These are phyloP conservation scores for Amanita thiersii DNA, from an alignment of 768 basidiomycete species.

Conservation along the genomic window DNA sequence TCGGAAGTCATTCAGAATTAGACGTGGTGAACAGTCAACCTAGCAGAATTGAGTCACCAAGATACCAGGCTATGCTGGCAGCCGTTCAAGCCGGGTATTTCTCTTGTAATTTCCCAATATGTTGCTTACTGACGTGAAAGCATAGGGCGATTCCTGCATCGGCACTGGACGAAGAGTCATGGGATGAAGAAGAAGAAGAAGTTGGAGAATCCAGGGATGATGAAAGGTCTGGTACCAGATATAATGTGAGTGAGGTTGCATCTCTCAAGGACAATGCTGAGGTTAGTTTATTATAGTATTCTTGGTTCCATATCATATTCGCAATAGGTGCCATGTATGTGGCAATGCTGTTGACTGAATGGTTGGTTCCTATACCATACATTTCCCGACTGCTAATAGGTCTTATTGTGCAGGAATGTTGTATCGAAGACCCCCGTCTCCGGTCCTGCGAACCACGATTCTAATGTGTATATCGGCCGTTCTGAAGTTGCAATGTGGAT, in stretches of 20 bases:
- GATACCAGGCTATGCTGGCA: constrained; percentile 90
- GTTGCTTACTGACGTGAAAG: neutral
- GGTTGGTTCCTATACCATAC: constrained; percentile 44
- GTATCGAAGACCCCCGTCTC: constrained; percentile 48
- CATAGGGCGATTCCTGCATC: constrained; percentile 86
- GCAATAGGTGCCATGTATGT: constrained; percentile 96
- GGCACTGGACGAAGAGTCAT: constrained; percentile 67
- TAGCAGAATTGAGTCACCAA: constrained; percentile 71
- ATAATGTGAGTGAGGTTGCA: constrained; percentile 68
- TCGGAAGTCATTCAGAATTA: constrained; percentile 53
- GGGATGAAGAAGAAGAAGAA: constrained; percentile 72
- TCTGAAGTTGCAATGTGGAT: constrained; percentile 99
- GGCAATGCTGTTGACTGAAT: constrained; percentile 93
- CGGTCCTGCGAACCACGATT: constrained; percentile 41
- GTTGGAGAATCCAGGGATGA: constrained; percentile 80
- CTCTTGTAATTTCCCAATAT: constrained; percentile 1
- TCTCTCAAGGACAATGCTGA: neutral
- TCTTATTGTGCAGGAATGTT: constrained; percentile 49
- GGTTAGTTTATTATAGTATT: constrained; percentile 49
- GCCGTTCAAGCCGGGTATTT: constrained; percentile 92
- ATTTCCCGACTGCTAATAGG: constrained; percentile 2
- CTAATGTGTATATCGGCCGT: constrained; percentile 86
- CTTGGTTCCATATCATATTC: constrained; percentile 99
- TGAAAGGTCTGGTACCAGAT: constrained; percentile 87
- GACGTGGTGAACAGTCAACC: constrained; percentile 81